A percentile compares a stretch with the other conserved stretches of the same genome.
phyloP scores from a whole-genome alignment of 192 early-diverging fungal genomes.

The Coemansia sp. region DNA sequence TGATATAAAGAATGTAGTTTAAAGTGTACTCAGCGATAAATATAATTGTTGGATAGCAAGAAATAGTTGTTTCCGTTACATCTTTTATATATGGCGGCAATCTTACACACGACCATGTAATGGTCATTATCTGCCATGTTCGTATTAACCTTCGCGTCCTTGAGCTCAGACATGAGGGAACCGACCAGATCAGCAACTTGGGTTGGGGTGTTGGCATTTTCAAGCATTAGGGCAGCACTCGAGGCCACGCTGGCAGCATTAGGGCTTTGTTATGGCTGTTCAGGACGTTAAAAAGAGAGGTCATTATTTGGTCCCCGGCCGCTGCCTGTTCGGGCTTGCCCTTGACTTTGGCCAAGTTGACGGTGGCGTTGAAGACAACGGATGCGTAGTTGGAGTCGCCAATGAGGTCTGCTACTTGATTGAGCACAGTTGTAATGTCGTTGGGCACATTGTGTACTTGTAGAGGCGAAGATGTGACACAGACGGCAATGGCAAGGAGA shows the following conservation, averaged over 20 bases:
- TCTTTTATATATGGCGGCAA: too few relatives aligned
- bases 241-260: not conserved
- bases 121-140: constrained; percentile 7
- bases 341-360: not conserved
- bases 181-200: not conserved
- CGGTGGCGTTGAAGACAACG: not conserved
- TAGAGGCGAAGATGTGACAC: not conserved
- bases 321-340: not conserved
- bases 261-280: not conserved
- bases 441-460: not conserved
- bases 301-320: not conserved
- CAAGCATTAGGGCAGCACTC: not conserved
- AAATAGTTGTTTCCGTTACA: too few relatives aligned
- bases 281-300: not conserved
- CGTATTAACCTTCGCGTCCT: not conserved
- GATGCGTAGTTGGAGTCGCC: not conserved
- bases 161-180: not conserved
- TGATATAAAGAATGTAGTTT: not conserved
- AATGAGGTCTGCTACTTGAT: not conserved
- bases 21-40: too few relatives aligned
- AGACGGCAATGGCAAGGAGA: not conserved
- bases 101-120: not conserved
- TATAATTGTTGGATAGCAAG: too few relatives aligned
- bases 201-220: not conserved
- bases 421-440: not conserved